A percentile compares a stretch with the other conserved stretches of the same genome.
phyloP scores from a whole-genome alignment of 2,329 filamentous ascomycete genomes.

The Fusarium clavum region DNA sequence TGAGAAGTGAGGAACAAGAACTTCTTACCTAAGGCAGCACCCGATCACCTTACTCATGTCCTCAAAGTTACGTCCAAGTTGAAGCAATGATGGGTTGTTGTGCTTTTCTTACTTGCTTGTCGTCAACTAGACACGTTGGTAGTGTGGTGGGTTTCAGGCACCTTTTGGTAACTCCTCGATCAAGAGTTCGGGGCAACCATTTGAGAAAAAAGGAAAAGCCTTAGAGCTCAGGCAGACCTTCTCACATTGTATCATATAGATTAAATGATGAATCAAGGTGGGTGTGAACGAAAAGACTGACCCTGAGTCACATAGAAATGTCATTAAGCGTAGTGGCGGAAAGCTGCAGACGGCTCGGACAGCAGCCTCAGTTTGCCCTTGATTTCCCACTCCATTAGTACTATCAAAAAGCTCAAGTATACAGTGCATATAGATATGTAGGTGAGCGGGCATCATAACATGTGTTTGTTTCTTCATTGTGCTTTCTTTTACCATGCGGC shows the following conservation, averaged over 20 bases:
- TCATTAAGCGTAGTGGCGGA: not conserved
- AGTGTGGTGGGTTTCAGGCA: not conserved
- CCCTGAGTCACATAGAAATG: not conserved
- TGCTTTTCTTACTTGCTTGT: not conserved
- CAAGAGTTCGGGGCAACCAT: not conserved
- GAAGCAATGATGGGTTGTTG: not conserved
- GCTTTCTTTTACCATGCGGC: not conserved
- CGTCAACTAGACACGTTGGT: not conserved
- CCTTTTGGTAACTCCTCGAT: not conserved
- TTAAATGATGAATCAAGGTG: not conserved
- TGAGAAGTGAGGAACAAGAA: not conserved
- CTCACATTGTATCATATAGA: not conserved
- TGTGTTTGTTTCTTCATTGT: not conserved
- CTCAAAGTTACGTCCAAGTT: not conserved
- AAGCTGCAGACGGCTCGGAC: conserved; percentile 7
- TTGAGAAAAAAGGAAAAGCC: not conserved
- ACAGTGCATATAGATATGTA: not conserved
- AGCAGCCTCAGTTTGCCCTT: not conserved
- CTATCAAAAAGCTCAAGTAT: not conserved
- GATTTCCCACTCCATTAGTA: not conserved
- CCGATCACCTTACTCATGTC: not conserved
- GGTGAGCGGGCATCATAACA: not conserved
- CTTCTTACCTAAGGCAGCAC: not conserved
- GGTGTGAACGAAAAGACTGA: not conserved
- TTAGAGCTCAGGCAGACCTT: not conserved